These are phyloP conservation scores for Capronia coronata DNA, from an alignment of 2,329 filamentous ascomycete species.

Conservation along the genomic window DNA sequence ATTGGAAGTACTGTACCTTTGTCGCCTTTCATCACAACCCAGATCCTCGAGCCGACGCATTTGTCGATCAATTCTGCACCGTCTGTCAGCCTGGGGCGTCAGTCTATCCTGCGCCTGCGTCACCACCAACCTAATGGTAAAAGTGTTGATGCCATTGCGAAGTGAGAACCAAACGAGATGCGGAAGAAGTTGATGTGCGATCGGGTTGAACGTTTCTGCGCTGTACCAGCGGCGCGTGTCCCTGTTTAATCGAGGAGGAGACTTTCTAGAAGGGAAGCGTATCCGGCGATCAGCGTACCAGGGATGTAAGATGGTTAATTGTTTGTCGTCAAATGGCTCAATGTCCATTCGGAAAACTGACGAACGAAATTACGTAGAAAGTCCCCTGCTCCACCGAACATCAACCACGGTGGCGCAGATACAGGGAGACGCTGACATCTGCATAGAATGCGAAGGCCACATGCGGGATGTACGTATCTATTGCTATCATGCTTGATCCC, in stretches of 20 bases:
- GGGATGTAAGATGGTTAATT: neutral
- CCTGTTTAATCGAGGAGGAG: too few relatives aligned
- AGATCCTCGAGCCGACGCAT: constrained; percentile 94
- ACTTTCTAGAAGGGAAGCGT: too few relatives aligned
- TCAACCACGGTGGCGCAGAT: neutral
- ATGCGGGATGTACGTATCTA: too few relatives aligned
- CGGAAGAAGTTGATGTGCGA: neutral
- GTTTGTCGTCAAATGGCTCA: neutral
- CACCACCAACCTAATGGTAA: constrained; percentile 57
- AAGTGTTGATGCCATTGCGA: constrained; percentile 63
- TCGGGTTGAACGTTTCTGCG: too few relatives aligned
- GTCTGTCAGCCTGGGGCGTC: neutral
- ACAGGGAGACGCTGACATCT: neutral
- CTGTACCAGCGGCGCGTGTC: too few relatives aligned
- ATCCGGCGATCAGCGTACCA: too few relatives aligned
- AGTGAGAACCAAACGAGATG: neutral
- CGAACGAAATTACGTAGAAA: neutral
- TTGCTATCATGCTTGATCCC: too few relatives aligned
- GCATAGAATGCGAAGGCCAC: too few relatives aligned
- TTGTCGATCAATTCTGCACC: constrained; percentile 93
- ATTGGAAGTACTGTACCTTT: too few relatives aligned
- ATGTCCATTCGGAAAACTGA: neutral
- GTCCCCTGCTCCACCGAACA: neutral
- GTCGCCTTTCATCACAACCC: constrained; percentile 99
- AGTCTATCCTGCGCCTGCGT: neutral